phyloP scores from a whole-genome alignment of 148 eudicot species.

The Camellia sinensis region DNA sequence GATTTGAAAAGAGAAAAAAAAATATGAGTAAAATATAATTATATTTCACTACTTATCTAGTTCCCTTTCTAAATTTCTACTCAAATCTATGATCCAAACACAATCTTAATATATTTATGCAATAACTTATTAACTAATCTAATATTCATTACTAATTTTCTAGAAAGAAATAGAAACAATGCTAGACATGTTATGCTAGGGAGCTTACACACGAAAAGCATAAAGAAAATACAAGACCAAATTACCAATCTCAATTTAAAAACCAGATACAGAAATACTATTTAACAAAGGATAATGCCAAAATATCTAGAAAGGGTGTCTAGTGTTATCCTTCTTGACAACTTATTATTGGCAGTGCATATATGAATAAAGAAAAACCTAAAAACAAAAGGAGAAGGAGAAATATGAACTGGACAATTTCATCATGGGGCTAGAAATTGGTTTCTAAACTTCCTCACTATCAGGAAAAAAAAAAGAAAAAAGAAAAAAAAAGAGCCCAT shows the following conservation, averaged over 20 bases:
- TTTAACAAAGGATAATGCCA: not conserved
- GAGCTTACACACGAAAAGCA: not conserved
- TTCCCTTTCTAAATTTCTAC: no score
- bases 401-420: conserved; percentile 13
- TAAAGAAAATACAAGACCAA: not conserved
- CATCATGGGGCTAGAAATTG: conserved; percentile 10
- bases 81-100: no score
- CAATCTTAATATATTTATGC: no score
- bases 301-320: conserved; percentile 14
- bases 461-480: not conserved
- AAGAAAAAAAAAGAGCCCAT: not conserved
- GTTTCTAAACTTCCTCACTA: conserved; percentile 7
- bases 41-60: no score
- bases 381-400: conserved; percentile 1
- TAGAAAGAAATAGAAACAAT: no score
- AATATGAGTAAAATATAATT: no score
- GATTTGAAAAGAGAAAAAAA: no score
- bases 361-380: conserved; percentile 11
- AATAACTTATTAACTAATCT: no score
- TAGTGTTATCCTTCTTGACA: not conserved
- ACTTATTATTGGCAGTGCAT: conserved; percentile 14
- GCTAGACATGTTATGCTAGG: no score
- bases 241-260: not conserved
- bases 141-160: no score
- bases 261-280: not conserved